Base-by-base conservation (phyloP, 2,329 filamentous ascomycete genomes). In the Pyrenophora teres region DNA sequence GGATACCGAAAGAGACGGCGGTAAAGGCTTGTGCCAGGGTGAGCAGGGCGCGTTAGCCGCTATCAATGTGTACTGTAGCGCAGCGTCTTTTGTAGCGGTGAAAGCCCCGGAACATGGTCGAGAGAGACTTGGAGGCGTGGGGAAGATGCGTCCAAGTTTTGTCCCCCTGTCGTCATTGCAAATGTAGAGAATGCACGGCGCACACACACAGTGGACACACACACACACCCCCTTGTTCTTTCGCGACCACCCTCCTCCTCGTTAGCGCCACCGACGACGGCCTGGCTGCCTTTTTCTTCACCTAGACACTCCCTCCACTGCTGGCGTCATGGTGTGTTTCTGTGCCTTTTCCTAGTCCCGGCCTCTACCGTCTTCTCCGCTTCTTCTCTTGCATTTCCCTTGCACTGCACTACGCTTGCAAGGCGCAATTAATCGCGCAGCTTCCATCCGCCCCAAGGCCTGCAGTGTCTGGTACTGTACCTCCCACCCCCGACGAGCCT, bases 31-130 rank as follows among this genome's bases (percentile, higher is more conserved):
- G 8, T 30, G 27, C 27, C 9, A 13, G 27, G 10, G 9, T 30
- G 27, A 30, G 3, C 4, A 30, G 4, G 27, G 12, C 50, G 50
- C 50, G 45, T 18, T 45, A 49, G 21, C 43, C 50, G 56, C 56
- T 57, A 59, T 54, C 45, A 48, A 44, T 51, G 6, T 12, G 30
- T 27, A 25, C 7, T 12, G 30, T 27, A 25, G 36, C 16, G 39
- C 33, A n/a, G 21, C 21, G 40, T 53, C 36, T 44, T 30, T 36
- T 50, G 45, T 55, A 57, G 55, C 62, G 61, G 52, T 65, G 55
- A 50, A 56, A 38, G 30, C 9, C 9, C 27, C 10, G 27, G 10
- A 12, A 30, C 7, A 30, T 12, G 27, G 9, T 30, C 27, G 27
- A 10, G 10, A 5, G 27, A 30, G 19, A 21, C 19, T 21, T 21